Evolutionary conservation across 2,329 filamentous ascomycete species (phyloP).

Genomic region (Aspergillus uvarum): DNA sequence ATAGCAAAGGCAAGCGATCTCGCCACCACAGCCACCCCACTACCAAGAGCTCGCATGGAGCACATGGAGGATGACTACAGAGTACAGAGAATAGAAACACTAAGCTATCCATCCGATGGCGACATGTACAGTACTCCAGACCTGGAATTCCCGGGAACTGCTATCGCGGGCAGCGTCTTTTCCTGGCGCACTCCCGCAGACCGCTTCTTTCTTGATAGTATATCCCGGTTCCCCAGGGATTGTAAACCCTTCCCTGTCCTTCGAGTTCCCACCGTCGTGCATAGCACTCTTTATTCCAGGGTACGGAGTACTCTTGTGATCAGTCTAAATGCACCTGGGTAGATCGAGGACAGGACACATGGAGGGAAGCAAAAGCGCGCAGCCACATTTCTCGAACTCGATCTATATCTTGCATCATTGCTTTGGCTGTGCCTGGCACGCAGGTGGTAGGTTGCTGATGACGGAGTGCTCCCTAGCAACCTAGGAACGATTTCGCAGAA

Average conservation of each 20-base stretch:
- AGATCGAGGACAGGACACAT: not conserved
- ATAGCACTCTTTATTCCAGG: not conserved
- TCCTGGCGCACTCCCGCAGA: not conserved
- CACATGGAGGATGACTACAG: not conserved
- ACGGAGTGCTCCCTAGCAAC: too few relatives aligned
- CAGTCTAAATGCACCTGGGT: not conserved
- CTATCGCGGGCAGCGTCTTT: too few relatives aligned
- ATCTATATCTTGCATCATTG: not conserved
- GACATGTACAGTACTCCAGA: not conserved
- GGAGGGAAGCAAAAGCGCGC: not conserved
- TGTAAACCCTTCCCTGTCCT: not conserved
- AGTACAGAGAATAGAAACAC: not conserved
- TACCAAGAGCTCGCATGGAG: not conserved
- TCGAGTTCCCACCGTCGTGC: not conserved
- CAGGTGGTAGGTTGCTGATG: too few relatives aligned
- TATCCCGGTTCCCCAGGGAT: not conserved
- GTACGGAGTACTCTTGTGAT: not conserved
- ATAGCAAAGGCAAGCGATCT: not conserved
- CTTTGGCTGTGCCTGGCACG: too few relatives aligned
- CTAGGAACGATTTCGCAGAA: too few relatives aligned
- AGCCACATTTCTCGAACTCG: not conserved
- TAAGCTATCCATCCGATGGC: not conserved
- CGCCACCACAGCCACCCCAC: not conserved
- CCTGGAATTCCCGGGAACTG: not conserved
- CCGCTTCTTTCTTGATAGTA: not conserved